Conservation (phyloP, 305 asterid genomes). For the Fraxinus sp. region DNA sequence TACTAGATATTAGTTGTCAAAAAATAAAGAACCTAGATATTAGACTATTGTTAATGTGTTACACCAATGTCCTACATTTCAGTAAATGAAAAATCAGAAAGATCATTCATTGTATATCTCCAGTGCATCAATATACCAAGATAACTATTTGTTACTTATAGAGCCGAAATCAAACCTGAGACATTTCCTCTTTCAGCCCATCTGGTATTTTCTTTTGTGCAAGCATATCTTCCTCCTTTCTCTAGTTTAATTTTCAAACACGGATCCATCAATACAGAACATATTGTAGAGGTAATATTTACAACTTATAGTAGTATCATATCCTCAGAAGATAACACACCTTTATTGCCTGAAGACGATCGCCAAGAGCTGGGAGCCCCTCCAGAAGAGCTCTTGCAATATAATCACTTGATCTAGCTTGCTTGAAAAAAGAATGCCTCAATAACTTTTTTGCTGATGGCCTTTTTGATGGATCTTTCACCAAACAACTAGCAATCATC, state of each 20-base stretch:
- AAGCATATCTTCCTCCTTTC: slow-evolving; percentile 94
- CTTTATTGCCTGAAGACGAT: slow-evolving; percentile 77
- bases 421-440: slow-evolving; percentile 85
- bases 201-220: slow-evolving; percentile 97
- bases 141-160: background rate
- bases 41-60: background rate
- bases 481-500: slow-evolving; percentile 96
- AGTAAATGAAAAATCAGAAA: background rate
- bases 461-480: slow-evolving; percentile 90
- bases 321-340: slow-evolving; percentile 33
- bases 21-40: background rate
- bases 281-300: slow-evolving; percentile 15
- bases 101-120: background rate
- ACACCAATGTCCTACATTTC: background rate
- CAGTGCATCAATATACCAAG: slow-evolving; percentile 9
- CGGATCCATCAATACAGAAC: slow-evolving; percentile 27
- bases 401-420: slow-evolving; percentile 91
- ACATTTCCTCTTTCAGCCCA: slow-evolving; percentile 92
- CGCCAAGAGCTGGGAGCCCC: slow-evolving; percentile 90
- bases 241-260: slow-evolving; percentile 41
- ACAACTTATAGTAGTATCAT: slow-evolving; percentile 13
- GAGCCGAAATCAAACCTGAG: slow-evolving; percentile 69
- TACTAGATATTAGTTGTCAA: background rate
- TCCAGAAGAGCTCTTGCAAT: slow-evolving; percentile 67
- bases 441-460: slow-evolving; percentile 82